Evolutionary conservation across 805 yeast species (phyloP).

Genomic region (Ogataea ganodermae): DNA sequence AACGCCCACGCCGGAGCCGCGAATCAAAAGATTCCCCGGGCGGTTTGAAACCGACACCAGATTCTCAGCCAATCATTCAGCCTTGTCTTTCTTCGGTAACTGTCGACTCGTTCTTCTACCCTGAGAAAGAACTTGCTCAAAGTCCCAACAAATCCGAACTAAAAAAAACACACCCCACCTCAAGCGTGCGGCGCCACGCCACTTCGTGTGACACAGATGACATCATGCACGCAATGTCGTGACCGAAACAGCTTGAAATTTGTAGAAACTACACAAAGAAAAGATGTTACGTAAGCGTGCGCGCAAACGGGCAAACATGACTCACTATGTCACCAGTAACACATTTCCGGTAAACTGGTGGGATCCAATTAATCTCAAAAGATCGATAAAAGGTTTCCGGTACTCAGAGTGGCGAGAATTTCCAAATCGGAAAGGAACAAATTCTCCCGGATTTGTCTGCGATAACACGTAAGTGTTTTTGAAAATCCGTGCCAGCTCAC

Average conservation of each 20-base stretch:
- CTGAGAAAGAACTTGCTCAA: no score
- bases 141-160: no score
- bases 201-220: constrained; percentile 4
- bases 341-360: constrained; percentile 35
- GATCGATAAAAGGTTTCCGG: constrained; percentile 39
- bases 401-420: constrained; percentile 15
- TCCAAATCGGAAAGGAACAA: constrained; percentile 7
- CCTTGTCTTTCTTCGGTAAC: no score
- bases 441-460: background rate
- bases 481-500: constrained; percentile 21
- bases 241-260: constrained; percentile 4
- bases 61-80: no score
- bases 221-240: constrained; percentile 6
- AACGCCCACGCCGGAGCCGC: background rate
- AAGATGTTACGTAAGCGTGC: background rate
- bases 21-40: no score
- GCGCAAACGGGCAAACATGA: background rate
- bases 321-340: constrained; percentile 18
- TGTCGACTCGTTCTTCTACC: no score
- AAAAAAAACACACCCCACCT: background rate
- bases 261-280: background rate
- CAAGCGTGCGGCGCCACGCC: constrained; percentile 9
- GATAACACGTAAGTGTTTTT: constrained; percentile 8
- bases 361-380: constrained; percentile 46
- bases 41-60: no score